Base-by-base conservation (phyloP, 2,329 filamentous ascomycete genomes). In the Neonectria neomacrospora region DNA sequence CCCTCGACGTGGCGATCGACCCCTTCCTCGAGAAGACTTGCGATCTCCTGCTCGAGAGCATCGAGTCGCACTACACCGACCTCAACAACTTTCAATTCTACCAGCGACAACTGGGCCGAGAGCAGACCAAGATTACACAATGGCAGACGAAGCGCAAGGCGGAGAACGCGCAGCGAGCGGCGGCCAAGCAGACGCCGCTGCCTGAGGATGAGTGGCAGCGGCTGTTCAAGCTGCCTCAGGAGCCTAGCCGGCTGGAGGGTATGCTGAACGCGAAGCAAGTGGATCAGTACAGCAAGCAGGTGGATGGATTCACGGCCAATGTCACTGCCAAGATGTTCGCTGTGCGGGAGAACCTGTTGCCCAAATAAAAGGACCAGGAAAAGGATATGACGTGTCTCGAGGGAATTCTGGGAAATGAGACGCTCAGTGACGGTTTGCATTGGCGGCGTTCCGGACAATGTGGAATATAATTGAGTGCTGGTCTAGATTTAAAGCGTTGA, bases 41-140 rank as follows among this genome's bases (percentile, higher is more conserved):
- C 82, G 95, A 99, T 77, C 88, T 97, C 71, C 88, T 99, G 61
- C 89, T 98, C 67, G 96, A 99, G 77, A 94, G 91, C 84, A 97
- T 99, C 79, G 96, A 99, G 85, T 91, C 91, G 59, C 96, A 99
- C 85, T 96, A 98, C 83, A 97, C 94, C 64, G 96, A 99, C 82
- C 91, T 97, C 79, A 98, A 98, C 89, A 99, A 99, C 87, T 96
- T 96, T 84, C 94, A 97, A 81, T 89, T 88, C 87, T 97, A 97
- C 85, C 94, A 97, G 83, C 89, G 96, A 75, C 94, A 96, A 76
- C 86, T 98, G 61, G 91, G 90, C 57, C 92, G 96, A 73, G 96
- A 99, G 84, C 96, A 99, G 83, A 83, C 91, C 75, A 99, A 98
- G 88, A 97, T 99, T 74, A 90, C 92, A 58, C 91, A 94, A 70